A percentile compares a stretch with the other conserved stretches of the same genome.
phyloP scores from a whole-genome alignment of 768 basidiomycete species.

The Pleurotus salmoneostramineus region DNA sequence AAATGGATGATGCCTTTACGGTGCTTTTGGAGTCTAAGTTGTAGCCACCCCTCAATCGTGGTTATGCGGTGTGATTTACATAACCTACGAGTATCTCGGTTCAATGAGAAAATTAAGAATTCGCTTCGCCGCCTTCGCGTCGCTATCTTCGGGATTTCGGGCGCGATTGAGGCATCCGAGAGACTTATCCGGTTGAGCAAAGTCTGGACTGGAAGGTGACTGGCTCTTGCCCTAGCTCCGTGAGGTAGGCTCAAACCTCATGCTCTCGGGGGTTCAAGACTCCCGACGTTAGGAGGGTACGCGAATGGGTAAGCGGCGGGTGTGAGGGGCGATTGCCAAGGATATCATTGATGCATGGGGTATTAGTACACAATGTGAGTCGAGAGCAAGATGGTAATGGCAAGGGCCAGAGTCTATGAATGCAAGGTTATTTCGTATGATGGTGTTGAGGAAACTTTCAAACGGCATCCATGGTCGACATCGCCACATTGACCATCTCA shows the following conservation, averaged over 20 bases:
- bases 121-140: no score
- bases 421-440: neutral
- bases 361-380: neutral
- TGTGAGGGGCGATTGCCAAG: neutral
- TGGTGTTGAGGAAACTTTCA: neutral
- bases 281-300: neutral
- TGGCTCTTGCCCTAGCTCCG: slow-evolving; percentile 13
- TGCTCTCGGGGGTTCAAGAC: neutral
- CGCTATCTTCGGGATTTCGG: neutral
- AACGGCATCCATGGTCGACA: neutral
- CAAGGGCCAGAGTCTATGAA: neutral
- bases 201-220: slow-evolving; percentile 31
- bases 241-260: neutral
- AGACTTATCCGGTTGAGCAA: slow-evolving; percentile 22
- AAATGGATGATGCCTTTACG: slow-evolving; percentile 1
- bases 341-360: neutral
- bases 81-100: no score
- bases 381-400: neutral
- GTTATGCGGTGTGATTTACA: neutral
- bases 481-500: neutral
- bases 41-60: neutral
- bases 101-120: no score
- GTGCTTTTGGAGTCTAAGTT: slow-evolving; percentile 5
- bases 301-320: no score
- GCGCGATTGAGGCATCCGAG: neutral